These are phyloP conservation scores for Aspergillus affinis DNA, from an alignment of 495 filamentous ascomycete genomes.

Conservation along the genomic window DNA sequence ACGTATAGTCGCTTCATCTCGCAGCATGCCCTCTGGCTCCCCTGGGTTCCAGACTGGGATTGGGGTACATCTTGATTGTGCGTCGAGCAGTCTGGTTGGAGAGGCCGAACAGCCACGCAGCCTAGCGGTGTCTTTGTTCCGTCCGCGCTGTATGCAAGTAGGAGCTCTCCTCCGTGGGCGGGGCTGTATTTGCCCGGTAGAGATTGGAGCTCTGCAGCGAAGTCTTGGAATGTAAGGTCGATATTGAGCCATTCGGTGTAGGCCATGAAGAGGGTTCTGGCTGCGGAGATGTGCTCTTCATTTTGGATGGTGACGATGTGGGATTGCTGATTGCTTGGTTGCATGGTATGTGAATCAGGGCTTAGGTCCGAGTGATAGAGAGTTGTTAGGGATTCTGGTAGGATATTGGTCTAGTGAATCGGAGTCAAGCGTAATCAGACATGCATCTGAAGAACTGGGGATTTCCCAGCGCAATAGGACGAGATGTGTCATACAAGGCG, in stretches of 20 bases:
- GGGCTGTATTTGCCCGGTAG: constrained; percentile 56
- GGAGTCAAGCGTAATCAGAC: too few relatives aligned
- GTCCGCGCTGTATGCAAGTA: constrained; percentile 46
- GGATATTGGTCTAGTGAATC: too few relatives aligned
- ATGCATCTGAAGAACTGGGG: too few relatives aligned
- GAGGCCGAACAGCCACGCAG: constrained; percentile 43
- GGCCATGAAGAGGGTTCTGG: constrained; percentile 43
- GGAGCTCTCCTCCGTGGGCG: constrained; percentile 39
- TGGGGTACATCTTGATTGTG: neutral
- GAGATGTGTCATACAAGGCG: too few relatives aligned
- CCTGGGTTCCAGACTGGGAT: constrained; percentile 31
- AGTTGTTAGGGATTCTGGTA: too few relatives aligned
- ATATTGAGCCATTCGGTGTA: constrained; percentile 54
- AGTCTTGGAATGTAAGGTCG: constrained; percentile 60
- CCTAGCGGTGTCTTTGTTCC: constrained; percentile 35
- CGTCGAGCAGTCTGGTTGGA: neutral
- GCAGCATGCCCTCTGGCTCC: constrained; percentile 40
- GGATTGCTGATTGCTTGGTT: constrained; percentile 7
- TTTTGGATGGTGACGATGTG: constrained; percentile 17
- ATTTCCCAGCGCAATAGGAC: too few relatives aligned
- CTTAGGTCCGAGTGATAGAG: too few relatives aligned
- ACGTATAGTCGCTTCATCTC: constrained; percentile 64
- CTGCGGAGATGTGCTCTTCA: constrained; percentile 16
- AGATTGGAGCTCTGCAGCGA: constrained; percentile 48
- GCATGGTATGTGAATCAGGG: too few relatives aligned